Evolutionary conservation across 768 basidiomycete species (phyloP).

Genomic region (Calvatia gigantea): DNA sequence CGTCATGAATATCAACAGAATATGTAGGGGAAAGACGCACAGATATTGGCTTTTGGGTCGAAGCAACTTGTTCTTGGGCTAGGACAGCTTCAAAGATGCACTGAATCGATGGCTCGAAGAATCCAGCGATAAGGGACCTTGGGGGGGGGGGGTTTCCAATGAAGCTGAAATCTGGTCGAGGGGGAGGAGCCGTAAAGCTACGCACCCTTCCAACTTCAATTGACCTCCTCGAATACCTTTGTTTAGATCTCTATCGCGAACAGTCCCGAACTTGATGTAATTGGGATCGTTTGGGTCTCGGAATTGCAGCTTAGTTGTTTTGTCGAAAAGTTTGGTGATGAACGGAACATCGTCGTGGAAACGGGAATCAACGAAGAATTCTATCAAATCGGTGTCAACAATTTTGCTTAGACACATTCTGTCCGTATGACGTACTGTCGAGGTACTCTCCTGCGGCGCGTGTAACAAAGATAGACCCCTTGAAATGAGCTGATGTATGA

Average conservation of each 20-base stretch:
- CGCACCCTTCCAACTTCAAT: constrained; percentile 19
- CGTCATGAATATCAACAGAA: background rate
- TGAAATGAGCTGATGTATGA: constrained; percentile 35
- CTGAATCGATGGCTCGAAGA: constrained; percentile 21
- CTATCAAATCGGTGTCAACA: background rate
- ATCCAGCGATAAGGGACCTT: constrained; percentile 17
- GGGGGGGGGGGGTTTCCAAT: too few relatives aligned
- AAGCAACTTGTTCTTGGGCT: constrained; percentile 10
- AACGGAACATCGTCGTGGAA: constrained; percentile 16
- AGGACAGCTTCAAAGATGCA: constrained; percentile 17
- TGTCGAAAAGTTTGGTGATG: constrained; percentile 20
- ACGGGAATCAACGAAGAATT: constrained; percentile 11
- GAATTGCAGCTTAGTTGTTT: constrained; percentile 19
- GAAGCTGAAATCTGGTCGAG: background rate
- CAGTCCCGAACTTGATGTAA: constrained; percentile 20
- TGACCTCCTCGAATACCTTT: constrained; percentile 19
- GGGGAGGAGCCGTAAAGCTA: too few relatives aligned
- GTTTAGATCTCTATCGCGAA: constrained; percentile 17
- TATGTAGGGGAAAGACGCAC: constrained; percentile 2
- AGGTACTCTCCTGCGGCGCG: constrained; percentile 34
- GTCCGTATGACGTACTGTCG: constrained; percentile 22
- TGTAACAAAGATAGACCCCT: constrained; percentile 45
- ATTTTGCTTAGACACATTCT: background rate
- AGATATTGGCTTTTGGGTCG: constrained; percentile 14
- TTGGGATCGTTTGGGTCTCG: constrained; percentile 16